Evolutionary conservation across 2,329 filamentous ascomycete species (phyloP).

Genomic region (Westerdykella sp.): DNA sequence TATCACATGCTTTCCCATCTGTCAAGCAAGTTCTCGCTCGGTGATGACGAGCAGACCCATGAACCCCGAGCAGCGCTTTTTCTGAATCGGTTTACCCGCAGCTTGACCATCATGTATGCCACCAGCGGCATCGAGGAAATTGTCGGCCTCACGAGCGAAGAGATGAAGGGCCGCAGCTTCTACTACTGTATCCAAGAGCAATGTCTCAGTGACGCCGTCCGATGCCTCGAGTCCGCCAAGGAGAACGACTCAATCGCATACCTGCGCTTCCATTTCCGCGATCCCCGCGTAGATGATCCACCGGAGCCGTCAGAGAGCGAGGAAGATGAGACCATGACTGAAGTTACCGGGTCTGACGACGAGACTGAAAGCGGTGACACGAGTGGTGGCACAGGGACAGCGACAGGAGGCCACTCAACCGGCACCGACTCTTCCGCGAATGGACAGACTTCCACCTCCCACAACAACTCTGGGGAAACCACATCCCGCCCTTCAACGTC

Average conservation of each 20-base stretch:
- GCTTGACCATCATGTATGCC: conserved; percentile 78
- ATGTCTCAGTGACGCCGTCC: conserved; percentile 68
- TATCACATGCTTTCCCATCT: conserved; percentile 87
- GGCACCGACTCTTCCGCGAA: conserved; percentile 15
- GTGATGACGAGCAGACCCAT: conserved; percentile 52
- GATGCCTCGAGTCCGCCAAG: conserved; percentile 77
- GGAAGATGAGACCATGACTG: conserved; percentile 44
- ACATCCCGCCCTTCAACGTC: not conserved
- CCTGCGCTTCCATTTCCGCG: conserved; percentile 75
- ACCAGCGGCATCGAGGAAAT: conserved; percentile 71
- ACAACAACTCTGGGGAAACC: conserved; percentile 40
- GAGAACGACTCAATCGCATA: conserved; percentile 89
- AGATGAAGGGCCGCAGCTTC: conserved; percentile 71
- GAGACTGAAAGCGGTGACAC: conserved; percentile 46
- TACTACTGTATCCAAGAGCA: conserved; percentile 80
- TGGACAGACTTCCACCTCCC: conserved; percentile 16
- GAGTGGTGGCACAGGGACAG: conserved; percentile 28
- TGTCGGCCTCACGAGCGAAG: conserved; percentile 62
- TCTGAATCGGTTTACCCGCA: conserved; percentile 77
- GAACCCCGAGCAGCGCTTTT: conserved; percentile 81
- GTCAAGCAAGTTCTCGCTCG: conserved; percentile 67
- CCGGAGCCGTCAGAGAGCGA: conserved; percentile 39
- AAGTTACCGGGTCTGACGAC: conserved; percentile 44
- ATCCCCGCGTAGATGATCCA: conserved; percentile 55
- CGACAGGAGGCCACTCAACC: not conserved